Conservation (phyloP, 1,139 yeast genomes). For the Geotrichum reessii region DNA sequence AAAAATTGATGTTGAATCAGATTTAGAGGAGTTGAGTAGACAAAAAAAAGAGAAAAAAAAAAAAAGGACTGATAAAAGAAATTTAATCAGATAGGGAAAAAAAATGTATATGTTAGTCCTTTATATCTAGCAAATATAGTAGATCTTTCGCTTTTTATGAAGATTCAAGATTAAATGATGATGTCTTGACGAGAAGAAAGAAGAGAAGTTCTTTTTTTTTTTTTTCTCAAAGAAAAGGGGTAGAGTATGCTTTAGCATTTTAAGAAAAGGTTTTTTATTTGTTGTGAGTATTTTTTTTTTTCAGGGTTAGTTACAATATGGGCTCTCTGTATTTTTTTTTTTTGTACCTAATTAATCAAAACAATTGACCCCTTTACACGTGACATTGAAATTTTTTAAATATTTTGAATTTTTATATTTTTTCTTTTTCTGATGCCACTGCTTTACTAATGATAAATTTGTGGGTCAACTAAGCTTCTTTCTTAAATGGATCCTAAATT, state of each 20-base stretch:
- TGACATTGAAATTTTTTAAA: no score
- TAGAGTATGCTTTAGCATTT: background rate
- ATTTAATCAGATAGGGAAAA: background rate
- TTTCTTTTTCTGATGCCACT: no score
- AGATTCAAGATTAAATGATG: background rate
- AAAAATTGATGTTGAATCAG: background rate
- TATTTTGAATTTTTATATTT: no score
- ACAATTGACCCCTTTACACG: background rate
- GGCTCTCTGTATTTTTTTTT: no score
- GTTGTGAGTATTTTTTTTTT: background rate
- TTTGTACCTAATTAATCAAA: background rate
- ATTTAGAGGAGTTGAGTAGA: background rate
- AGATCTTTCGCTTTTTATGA: background rate
- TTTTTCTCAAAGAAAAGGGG: background rate
- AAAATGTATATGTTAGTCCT: background rate
- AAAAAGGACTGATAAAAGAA: background rate
- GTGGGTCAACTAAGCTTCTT: no score
- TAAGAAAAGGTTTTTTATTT: background rate
- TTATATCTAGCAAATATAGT: background rate
- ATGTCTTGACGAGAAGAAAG: background rate
- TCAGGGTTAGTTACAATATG: no score
- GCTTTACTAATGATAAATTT: no score
- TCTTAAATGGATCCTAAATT: no score
- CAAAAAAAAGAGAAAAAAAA: background rate
- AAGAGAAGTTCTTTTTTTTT: background rate